A percentile compares a stretch with the other conserved stretches of the same genome.
Evolutionary conservation across 768 basidiomycete species (phyloP).

Genomic region (Favolaschia claudopus): DNA sequence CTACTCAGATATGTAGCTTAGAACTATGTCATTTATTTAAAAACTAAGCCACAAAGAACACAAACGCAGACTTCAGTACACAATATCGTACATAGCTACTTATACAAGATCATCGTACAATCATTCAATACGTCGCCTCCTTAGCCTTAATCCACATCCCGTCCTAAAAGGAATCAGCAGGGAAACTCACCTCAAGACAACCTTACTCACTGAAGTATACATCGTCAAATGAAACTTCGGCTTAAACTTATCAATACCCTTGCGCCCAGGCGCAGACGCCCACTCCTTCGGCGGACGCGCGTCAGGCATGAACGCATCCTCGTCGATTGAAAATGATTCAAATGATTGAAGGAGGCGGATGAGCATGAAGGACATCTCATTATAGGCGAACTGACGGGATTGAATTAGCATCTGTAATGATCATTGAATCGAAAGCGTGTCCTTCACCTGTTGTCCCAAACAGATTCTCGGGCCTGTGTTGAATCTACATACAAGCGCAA

Average conservation of each 20-base stretch:
- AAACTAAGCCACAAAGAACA: no score
- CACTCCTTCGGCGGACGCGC: slow-evolving; percentile 45
- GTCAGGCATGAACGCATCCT: slow-evolving; percentile 38
- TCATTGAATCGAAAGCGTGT: no score
- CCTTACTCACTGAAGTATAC: slow-evolving; percentile 35
- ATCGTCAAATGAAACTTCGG: slow-evolving; percentile 46
- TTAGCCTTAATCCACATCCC: slow-evolving; percentile 10
- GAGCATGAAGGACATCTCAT: slow-evolving; percentile 28
- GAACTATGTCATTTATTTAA: no score
- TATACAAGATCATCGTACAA: no score
- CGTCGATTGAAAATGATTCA: slow-evolving; percentile 41
- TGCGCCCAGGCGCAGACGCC: slow-evolving; percentile 36
- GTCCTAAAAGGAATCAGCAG: no score
- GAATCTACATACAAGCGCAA: slow-evolving; percentile 28
- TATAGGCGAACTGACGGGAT: slow-evolving; percentile 18
- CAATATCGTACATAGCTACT: no score
- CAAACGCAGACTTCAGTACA: no score
- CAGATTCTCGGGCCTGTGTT: slow-evolving; percentile 51
- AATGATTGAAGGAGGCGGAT: slow-evolving; percentile 51
- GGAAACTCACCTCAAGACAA: no score
- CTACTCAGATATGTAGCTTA: no score
- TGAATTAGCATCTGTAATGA: background rate
- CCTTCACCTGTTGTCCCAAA: slow-evolving; percentile 49
- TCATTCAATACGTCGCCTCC: background rate
- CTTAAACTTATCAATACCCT: slow-evolving; percentile 41